phyloP scores from a whole-genome alignment of 208 protist species.

The Jaenimonas drosophilae region DNA sequence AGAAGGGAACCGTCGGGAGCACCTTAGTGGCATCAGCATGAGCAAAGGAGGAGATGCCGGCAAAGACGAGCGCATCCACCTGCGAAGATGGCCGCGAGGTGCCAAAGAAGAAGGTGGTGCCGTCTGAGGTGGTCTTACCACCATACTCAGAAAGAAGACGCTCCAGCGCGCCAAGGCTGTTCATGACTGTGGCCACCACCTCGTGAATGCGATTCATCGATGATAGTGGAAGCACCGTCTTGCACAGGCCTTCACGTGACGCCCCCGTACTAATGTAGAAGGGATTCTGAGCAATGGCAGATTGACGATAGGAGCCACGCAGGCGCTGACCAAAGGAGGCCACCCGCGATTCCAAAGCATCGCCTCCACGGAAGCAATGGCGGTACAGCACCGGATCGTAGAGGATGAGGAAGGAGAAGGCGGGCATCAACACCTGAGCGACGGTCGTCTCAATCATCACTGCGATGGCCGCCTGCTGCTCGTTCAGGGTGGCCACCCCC shows the following conservation, averaged over 20 bases:
- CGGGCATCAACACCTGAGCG: conserved; percentile 48
- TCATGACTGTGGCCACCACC: conserved; percentile 34
- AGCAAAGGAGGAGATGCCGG: conserved; percentile 53
- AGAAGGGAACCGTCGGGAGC: conserved; percentile 1
- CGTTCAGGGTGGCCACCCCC: conserved; percentile 9
- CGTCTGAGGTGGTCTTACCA: background rate
- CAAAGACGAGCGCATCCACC: conserved; percentile 66
- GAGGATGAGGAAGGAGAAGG: conserved; percentile 64
- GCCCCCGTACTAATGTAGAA: conserved; percentile 18
- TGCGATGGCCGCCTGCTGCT: too few relatives aligned
- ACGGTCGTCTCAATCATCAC: conserved; percentile 31
- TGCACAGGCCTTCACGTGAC: too few relatives aligned
- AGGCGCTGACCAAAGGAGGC: conserved; percentile 44
- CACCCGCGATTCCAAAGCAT: conserved; percentile 51
- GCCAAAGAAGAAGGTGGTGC: conserved; percentile 42
- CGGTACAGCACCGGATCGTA: conserved; percentile 39
- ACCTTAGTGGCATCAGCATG: conserved; percentile 31
- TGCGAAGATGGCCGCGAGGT: conserved; percentile 32
- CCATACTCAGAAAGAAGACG: conserved; percentile 16
- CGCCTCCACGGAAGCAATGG: conserved; percentile 23
- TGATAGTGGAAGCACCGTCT: conserved; percentile 13
- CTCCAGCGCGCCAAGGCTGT: conserved; percentile 41
- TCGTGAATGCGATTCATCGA: conserved; percentile 24
- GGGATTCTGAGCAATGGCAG: conserved; percentile 28
- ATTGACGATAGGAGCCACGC: conserved; percentile 31